phyloP scores from a whole-genome alignment of 2,329 filamentous ascomycete genomes.

The Chrysosporium keratinophilum region DNA sequence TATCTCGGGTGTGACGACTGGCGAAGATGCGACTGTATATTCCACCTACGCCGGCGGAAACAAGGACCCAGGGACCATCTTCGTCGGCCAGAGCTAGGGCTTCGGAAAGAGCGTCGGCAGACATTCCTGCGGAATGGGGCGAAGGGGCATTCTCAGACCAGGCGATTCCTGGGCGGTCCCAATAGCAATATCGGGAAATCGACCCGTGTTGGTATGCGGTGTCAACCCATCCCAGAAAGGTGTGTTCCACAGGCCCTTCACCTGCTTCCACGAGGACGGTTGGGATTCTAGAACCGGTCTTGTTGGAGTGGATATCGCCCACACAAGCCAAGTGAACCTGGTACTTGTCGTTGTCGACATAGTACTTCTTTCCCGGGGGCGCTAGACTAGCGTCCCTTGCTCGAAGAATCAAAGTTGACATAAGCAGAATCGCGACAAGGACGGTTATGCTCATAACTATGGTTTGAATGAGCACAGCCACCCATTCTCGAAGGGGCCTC shows the following conservation, averaged over 20 bases:
- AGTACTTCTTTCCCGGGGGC: slow-evolving; percentile 63
- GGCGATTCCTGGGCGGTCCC: slow-evolving; percentile 79
- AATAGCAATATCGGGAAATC: slow-evolving; percentile 86
- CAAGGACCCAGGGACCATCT: slow-evolving; percentile 76
- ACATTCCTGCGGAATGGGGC: slow-evolving; percentile 84
- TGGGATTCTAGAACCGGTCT: slow-evolving; percentile 46
- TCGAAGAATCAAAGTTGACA: slow-evolving; percentile 67
- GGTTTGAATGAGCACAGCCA: slow-evolving; percentile 64
- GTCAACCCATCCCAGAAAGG: slow-evolving; percentile 70
- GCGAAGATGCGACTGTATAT: slow-evolving; percentile 88
- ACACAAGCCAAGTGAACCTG: slow-evolving; percentile 75
- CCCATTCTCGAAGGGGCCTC: slow-evolving; percentile 73
- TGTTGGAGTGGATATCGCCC: slow-evolving; percentile 46
- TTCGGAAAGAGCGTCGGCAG: slow-evolving; percentile 79
- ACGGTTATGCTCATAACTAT: slow-evolving; percentile 60
- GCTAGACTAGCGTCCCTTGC: slow-evolving; percentile 65
- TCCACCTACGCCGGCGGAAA: slow-evolving; percentile 75
- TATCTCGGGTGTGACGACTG: slow-evolving; percentile 62
- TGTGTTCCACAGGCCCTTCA: slow-evolving; percentile 65
- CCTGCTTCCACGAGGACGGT: slow-evolving; percentile 82
- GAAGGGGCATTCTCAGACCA: slow-evolving; percentile 90
- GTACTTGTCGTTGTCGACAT: slow-evolving; percentile 76
- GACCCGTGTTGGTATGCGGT: slow-evolving; percentile 66
- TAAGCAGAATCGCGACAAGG: slow-evolving; percentile 61
- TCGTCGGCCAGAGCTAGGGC: slow-evolving; percentile 71